phyloP scores from a whole-genome alignment of 1,284 basidiomycete species.

The Irpex sp. region DNA sequence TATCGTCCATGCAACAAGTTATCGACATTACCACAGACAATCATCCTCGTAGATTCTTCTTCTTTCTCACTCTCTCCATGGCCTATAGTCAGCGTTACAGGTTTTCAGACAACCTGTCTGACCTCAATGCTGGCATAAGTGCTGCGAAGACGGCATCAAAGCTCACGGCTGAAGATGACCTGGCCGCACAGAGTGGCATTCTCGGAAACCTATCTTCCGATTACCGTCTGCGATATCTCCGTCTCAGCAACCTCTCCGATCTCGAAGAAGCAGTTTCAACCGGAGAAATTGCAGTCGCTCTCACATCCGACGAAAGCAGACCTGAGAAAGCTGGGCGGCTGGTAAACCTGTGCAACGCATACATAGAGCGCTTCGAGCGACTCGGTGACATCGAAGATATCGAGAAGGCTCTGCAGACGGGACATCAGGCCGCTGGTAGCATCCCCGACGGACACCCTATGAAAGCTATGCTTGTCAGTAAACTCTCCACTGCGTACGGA shows the following conservation, averaged over 20 bases:
- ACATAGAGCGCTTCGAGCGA: no score
- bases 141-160: neutral
- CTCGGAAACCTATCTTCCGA: neutral
- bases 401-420: neutral
- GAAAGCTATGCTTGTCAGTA: neutral
- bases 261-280: no score
- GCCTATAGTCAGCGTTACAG: neutral
- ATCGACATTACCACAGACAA: neutral
- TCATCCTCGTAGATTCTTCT: neutral
- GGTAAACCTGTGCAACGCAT: no score
- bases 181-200: neutral
- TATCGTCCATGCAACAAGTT: neutral
- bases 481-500: neutral
- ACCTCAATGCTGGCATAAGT: neutral
- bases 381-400: neutral
- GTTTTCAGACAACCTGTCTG: neutral
- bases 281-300: no score
- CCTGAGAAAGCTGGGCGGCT: no score
- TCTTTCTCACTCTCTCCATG: neutral
- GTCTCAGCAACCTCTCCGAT: no score
- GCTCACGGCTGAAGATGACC: neutral
- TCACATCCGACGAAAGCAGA: no score
- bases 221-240: no score
- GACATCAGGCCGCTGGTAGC: neutral
- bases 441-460: neutral